Conservation (phyloP, 2,329 filamentous ascomycete species). For the Lachnellula hyalina region DNA sequence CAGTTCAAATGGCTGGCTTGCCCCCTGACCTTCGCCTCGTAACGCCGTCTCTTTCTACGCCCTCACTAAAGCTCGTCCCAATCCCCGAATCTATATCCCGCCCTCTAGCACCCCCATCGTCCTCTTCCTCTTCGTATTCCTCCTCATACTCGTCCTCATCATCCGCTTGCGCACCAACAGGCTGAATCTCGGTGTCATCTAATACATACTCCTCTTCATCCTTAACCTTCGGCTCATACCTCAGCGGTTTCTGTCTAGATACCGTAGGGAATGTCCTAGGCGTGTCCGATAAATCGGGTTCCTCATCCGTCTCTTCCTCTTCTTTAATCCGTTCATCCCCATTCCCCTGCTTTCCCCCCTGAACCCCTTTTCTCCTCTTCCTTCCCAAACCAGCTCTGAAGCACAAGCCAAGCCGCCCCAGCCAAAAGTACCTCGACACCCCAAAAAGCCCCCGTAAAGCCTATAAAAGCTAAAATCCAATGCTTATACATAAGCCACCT, state of each 20-base stretch:
- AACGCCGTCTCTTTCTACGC: conserved; percentile 23
- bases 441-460: conserved; percentile 74
- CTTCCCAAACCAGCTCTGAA: conserved; percentile 5
- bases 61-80: conserved; percentile 49
- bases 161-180: conserved; percentile 39
- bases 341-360: conserved; percentile 18
- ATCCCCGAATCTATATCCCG: conserved; percentile 42
- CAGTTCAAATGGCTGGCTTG: neutral
- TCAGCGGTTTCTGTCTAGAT: conserved; percentile 37
- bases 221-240: conserved; percentile 32
- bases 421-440: conserved; percentile 64
- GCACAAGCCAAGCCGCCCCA: conserved; percentile 57
- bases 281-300: conserved; percentile 37
- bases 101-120: conserved; percentile 12
- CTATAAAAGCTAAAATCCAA: conserved; percentile 61
- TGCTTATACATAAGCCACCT: conserved; percentile 85
- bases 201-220: conserved; percentile 22
- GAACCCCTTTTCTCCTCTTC: conserved; percentile 22
- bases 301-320: conserved; percentile 23
- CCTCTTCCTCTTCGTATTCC: neutral
- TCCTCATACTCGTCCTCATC: conserved; percentile 43
- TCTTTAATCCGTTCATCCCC: conserved; percentile 21
- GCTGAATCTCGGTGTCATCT: conserved; percentile 25
- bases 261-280: conserved; percentile 41
- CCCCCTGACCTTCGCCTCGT: conserved; percentile 25